phyloP scores from a whole-genome alignment of 2,329 filamentous ascomycete species.

The Penicillium sumatraense region DNA sequence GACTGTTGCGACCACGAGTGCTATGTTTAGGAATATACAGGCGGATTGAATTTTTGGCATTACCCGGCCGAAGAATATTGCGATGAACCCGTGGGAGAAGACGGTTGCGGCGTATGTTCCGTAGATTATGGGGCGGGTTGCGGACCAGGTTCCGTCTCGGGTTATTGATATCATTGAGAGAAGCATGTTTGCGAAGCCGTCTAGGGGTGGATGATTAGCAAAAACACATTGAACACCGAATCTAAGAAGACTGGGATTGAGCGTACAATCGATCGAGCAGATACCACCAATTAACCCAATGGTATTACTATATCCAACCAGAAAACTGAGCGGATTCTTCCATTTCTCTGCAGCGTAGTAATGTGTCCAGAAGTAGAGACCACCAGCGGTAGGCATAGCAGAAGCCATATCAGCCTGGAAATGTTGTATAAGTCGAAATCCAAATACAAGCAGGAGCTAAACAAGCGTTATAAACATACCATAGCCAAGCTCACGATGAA shows the following conservation, averaged over 20 bases:
- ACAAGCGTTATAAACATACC: conserved; percentile 38
- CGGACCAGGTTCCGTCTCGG: conserved; percentile 58
- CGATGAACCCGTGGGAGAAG: conserved; percentile 58
- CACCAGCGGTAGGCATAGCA: conserved; percentile 63
- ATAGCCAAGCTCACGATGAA: conserved; percentile 64
- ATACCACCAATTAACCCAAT: conserved; percentile 65
- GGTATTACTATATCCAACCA: conserved; percentile 66
- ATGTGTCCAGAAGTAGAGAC: conserved; percentile 65
- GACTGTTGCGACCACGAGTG: conserved; percentile 58
- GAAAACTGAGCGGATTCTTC: conserved; percentile 62
- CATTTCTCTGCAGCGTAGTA: conserved; percentile 61
- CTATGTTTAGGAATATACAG: conserved; percentile 58
- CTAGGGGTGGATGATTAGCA: too few relatives aligned
- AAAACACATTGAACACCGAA: too few relatives aligned
- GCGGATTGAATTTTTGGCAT: conserved; percentile 63
- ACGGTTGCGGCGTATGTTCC: conserved; percentile 60
- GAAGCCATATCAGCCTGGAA: conserved; percentile 54
- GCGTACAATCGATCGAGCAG: conserved; percentile 63
- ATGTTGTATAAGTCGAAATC: too few relatives aligned
- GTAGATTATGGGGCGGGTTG: conserved; percentile 59
- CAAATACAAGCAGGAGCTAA: too few relatives aligned
- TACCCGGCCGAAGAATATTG: conserved; percentile 55
- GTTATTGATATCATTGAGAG: conserved; percentile 60
- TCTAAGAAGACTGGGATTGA: neutral
- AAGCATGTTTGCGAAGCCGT: conserved; percentile 51